Base-by-base conservation (phyloP, 177 flowering plant genomes). In the Vitis hybrid region DNA sequence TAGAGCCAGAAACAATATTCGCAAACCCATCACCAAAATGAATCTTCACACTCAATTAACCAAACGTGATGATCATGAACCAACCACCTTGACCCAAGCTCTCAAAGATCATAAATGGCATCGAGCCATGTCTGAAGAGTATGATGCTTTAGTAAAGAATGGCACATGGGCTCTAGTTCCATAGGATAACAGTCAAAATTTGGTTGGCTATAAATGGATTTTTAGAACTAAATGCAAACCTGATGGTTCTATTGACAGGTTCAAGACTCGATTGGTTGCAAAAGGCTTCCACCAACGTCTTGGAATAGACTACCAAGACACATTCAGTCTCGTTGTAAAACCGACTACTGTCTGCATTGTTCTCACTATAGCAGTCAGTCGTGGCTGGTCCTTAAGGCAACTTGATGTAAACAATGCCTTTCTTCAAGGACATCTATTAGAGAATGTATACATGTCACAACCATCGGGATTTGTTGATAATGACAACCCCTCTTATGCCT, bases 381-480 rank as follows among this genome's bases (percentile, higher is more conserved):
- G 14, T 13, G 2, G 6, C 11, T 75, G 74, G 70, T 1, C 50
- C 2, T 30, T 72, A 10, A 48, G 50, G 3, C 65, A 72, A 52
- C 50, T 72, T 9, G 70, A 60, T 17, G 69, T 60, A 19, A 11
- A 51, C 1, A 70, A 70, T 65, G 70, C 68, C 0, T 75, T 75
- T n/a, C 51, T 75, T 1, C 32, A 75, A 48, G 68, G 68, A 4
- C 12, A 11, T 3, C 64, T 75, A 0, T 7, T 0, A 30, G 66
- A 75, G 6, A 71, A 66, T 6, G 69, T 75, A 2, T 71, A 61
- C 7, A 71, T 71, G 63, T 1, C 12, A 12, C 72, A 67, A 49
- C 72, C 72, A 0, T 50, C 65, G 8, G 69, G 60, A 3, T 71
- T 49, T 30, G 6, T 52, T 11, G 32, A 52, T 46, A 4, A 15